Evolutionary conservation across 148 eudicot species (phyloP).

Genomic region (Rhododendron ovatum): DNA sequence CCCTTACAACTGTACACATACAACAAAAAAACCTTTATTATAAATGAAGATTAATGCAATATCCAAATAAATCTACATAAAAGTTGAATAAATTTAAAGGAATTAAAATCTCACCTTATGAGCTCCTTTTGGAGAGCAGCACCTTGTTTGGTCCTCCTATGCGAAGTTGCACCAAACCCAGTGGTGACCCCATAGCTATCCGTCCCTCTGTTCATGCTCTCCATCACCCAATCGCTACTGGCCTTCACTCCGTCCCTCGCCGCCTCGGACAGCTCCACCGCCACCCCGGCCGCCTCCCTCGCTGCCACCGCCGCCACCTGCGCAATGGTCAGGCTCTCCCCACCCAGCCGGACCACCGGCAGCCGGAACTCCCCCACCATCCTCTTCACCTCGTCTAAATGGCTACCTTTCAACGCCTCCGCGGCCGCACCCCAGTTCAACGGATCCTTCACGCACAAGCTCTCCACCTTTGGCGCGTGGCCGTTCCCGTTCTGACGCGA

Average conservation of each 20-base stretch:
- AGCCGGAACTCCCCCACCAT: conserved; percentile 20
- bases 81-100: not conserved
- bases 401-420: conserved; percentile 21
- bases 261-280: conserved; percentile 22
- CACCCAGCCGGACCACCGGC: conserved; percentile 17
- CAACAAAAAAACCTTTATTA: not conserved
- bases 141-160: conserved; percentile 25
- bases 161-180: conserved; percentile 29
- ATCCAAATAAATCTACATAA: not conserved
- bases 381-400: conserved; percentile 25
- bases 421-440: conserved; percentile 24
- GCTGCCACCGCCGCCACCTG: conserved; percentile 31
- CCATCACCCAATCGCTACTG: conserved; percentile 27
- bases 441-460: conserved; percentile 15
- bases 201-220: conserved; percentile 8
- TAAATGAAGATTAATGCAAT: not conserved
- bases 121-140: conserved; percentile 18
- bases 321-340: conserved; percentile 13
- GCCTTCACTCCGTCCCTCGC: conserved; percentile 16
- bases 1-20: not conserved
- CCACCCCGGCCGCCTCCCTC: not conserved
- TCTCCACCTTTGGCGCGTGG: not conserved
- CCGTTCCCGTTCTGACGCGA: conserved; percentile 1
- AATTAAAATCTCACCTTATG: conserved; percentile 1
- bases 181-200: conserved; percentile 21